Conservation (phyloP, 1,284 basidiomycete genomes). For the Ganoderma lingzhi region DNA sequence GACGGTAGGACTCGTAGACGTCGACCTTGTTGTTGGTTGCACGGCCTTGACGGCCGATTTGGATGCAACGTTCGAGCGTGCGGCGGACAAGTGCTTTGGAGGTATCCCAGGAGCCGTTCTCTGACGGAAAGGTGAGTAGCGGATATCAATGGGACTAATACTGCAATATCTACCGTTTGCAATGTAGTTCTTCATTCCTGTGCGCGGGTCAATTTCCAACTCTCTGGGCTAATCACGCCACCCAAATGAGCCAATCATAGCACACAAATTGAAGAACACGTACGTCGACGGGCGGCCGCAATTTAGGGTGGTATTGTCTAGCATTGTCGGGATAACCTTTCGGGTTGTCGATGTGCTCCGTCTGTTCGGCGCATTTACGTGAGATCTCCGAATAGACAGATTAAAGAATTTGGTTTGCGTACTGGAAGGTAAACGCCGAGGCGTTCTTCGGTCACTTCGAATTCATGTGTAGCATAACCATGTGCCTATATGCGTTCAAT, state of each 20-base stretch:
- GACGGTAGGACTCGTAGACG: conserved; percentile 84
- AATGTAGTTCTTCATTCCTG: conserved; percentile 98
- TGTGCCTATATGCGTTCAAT: conserved; percentile 61
- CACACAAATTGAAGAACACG: conserved; percentile 27
- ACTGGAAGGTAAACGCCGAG: conserved; percentile 89
- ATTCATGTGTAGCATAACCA: conserved; percentile 87
- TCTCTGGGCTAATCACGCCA: conserved; percentile 66
- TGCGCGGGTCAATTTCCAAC: conserved; percentile 85
- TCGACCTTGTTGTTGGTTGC: conserved; percentile 70
- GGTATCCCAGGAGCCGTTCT: conserved; percentile 86
- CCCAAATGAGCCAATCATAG: conserved; percentile 29
- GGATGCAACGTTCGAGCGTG: conserved; percentile 78
- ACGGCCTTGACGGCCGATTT: conserved; percentile 68
- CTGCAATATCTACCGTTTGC: conserved; percentile 66
- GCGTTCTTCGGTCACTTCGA: conserved; percentile 90
- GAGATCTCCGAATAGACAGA: neutral
- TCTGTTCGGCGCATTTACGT: conserved; percentile 46
- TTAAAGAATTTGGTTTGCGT: conserved; percentile 27
- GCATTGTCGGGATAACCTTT: conserved; percentile 90
- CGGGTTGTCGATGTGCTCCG: conserved; percentile 91
- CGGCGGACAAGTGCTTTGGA: conserved; percentile 86
- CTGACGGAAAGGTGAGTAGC: conserved; percentile 43
- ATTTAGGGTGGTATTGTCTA: conserved; percentile 74
- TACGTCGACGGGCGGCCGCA: conserved; percentile 78
- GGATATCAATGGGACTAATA: neutral